phyloP scores from a whole-genome alignment of 148 eudicot genomes.

The Fagopyrum tataricum region DNA sequence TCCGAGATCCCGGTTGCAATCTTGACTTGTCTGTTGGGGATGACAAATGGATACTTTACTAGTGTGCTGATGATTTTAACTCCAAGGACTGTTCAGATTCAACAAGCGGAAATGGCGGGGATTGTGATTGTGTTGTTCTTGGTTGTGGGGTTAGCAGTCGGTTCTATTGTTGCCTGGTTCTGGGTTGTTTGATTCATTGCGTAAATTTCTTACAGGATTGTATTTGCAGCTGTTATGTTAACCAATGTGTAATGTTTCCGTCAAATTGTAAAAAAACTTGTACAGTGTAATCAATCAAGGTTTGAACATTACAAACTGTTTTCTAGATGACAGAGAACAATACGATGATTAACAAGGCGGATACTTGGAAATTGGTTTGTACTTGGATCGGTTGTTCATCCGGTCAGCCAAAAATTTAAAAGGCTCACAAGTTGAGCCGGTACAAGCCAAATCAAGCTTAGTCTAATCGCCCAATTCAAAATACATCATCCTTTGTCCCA shows the following conservation, averaged over 20 bases:
- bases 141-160: conserved; percentile 66
- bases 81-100: conserved; percentile 66
- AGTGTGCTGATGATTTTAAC: conserved; percentile 72
- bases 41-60: conserved; percentile 89
- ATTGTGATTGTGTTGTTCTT: conserved; percentile 69
- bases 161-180: conserved; percentile 84
- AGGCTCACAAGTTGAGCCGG: no score
- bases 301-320: not conserved
- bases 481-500: no score
- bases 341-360: no score
- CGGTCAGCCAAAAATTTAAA: no score
- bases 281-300: conserved; percentile 1
- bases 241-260: not conserved
- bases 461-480: no score
- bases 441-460: no score
- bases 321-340: no score
- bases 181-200: conserved; percentile 55
- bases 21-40: conserved; percentile 79
- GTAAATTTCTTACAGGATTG: not conserved
- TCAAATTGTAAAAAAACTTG: conserved; percentile 1
- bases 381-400: no score
- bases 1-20: conserved; percentile 75
- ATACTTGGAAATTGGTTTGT: no score
- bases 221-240: conserved; percentile 6
- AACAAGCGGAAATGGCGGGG: conserved; percentile 72